These are phyloP conservation scores for Nepenthes alata DNA, from an alignment of 179 eudicot species.

Conservation along the genomic window DNA sequence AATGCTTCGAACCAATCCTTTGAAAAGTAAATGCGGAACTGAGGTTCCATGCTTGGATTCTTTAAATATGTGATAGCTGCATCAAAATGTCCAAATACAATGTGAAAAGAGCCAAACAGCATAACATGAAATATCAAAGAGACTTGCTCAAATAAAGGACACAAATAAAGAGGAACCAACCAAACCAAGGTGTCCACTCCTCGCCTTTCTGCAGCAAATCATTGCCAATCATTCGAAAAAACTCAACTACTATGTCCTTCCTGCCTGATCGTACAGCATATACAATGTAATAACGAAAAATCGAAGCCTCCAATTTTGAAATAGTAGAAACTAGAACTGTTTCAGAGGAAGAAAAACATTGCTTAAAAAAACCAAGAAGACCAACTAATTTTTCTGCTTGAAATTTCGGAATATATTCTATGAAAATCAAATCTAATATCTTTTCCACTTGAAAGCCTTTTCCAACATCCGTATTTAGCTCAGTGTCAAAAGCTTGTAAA, in stretches of 20 bases:
- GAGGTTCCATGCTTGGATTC: slow-evolving; percentile 62
- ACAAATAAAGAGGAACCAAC: slow-evolving; percentile 26
- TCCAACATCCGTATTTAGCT: slow-evolving; percentile 70
- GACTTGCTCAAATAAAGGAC: slow-evolving; percentile 1
- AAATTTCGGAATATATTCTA: slow-evolving; percentile 63
- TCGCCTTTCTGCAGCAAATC: slow-evolving; percentile 54
- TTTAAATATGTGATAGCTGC: slow-evolving; percentile 79
- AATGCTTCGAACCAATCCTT: slow-evolving; percentile 83
- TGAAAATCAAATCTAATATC: slow-evolving; percentile 75
- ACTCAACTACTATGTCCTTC: slow-evolving; percentile 60
- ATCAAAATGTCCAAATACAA: slow-evolving; percentile 2
- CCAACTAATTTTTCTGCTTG: slow-evolving; percentile 53
- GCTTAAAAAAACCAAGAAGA: slow-evolving; percentile 57
- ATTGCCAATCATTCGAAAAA: slow-evolving; percentile 51
- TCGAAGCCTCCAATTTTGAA: slow-evolving; percentile 57
- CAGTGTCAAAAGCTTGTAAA: slow-evolving; percentile 67
- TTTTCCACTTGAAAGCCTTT: slow-evolving; percentile 77
- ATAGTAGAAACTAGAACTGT: slow-evolving; percentile 31
- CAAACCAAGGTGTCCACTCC: slow-evolving; percentile 91
- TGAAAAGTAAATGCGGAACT: slow-evolving; percentile 71
- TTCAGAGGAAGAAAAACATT: slow-evolving; percentile 62
- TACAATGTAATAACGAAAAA: slow-evolving; percentile 68
- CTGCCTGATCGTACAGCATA: slow-evolving; percentile 59
- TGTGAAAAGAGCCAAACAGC: slow-evolving; percentile 6
- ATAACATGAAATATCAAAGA: neutral